These are phyloP conservation scores for Aspergillus sp. DNA, from an alignment of 2,329 filamentous ascomycete species.

Conservation along the genomic window DNA sequence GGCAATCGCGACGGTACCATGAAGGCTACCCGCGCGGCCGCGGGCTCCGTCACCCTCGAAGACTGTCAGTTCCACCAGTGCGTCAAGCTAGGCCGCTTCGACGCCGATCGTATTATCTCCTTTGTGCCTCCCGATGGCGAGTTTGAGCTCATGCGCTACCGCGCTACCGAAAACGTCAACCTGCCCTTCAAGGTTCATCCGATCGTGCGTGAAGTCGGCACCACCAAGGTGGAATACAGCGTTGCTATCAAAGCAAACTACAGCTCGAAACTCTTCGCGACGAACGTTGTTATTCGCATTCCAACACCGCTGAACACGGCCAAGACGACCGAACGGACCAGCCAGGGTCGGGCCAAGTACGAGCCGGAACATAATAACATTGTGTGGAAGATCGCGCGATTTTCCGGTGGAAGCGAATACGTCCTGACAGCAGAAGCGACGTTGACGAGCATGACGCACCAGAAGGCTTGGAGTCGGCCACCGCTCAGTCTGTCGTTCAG, in stretches of 20 bases:
- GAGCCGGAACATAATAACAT: slow-evolving; percentile 98
- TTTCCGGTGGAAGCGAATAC: slow-evolving; percentile 95
- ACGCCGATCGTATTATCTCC: slow-evolving; percentile 92
- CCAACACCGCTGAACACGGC: slow-evolving; percentile 97
- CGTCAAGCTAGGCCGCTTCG: slow-evolving; percentile 95
- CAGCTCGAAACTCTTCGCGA: slow-evolving; percentile 92
- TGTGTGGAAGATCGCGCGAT: slow-evolving; percentile 98
- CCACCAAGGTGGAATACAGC: slow-evolving; percentile 97
- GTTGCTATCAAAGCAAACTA: slow-evolving; percentile 98
- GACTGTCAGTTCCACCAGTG: slow-evolving; percentile 99
- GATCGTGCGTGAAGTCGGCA: slow-evolving; percentile 96
- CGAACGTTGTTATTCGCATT: slow-evolving; percentile 91
- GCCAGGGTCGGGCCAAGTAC: slow-evolving; percentile 96
- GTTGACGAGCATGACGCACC: slow-evolving; percentile 94
- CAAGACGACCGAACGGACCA: slow-evolving; percentile 86
- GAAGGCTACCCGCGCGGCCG: slow-evolving; percentile 92
- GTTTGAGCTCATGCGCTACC: slow-evolving; percentile 98
- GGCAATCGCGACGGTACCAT: slow-evolving; percentile 54
- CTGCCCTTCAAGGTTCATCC: slow-evolving; percentile 98
- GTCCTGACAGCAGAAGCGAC: slow-evolving; percentile 92
- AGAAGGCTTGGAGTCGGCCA: slow-evolving; percentile 94
- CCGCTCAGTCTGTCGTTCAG: slow-evolving; percentile 91
- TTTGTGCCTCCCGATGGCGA: slow-evolving; percentile 97
- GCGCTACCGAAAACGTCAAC: slow-evolving; percentile 97
- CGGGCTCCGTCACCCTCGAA: slow-evolving; percentile 91